Percentiles rank a stretch among this genome's conserved stretches.
phyloP scores from a whole-genome alignment of 257 asterid genomes.

The Eucommia ulmoides region DNA sequence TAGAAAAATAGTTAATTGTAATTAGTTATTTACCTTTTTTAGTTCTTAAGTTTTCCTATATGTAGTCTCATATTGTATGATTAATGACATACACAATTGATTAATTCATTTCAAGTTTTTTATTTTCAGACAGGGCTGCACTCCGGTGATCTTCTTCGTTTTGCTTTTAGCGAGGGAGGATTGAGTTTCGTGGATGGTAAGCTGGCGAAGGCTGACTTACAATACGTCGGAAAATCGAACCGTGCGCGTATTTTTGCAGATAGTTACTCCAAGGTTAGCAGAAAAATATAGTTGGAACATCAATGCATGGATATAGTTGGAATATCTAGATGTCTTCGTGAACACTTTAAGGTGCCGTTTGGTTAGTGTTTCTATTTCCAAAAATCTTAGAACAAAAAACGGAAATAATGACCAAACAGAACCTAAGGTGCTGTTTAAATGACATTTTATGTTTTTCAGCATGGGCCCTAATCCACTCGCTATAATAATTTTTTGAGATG shows the following conservation, averaged over 20 bases:
- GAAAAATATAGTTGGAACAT: not conserved
- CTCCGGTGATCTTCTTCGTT: constrained; percentile 57
- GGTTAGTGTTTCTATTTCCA: not conserved
- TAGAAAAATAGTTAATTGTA: too few species aligned
- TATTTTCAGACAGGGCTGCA: constrained; percentile 50
- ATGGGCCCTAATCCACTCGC: too few species aligned
- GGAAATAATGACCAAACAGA: not conserved
- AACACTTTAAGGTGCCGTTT: not conserved
- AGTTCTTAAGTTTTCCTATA: too few species aligned
- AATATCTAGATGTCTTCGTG: not conserved
- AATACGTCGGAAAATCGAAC: constrained; percentile 62
- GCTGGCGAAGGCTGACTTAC: constrained; percentile 74
- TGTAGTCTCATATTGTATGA: too few species aligned
- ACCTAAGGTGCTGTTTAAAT: not conserved
- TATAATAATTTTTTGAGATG: not conserved
- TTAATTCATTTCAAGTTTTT: too few species aligned
- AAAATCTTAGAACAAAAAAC: too few species aligned
- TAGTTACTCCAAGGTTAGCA: constrained; percentile 80
- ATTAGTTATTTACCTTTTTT: too few species aligned
- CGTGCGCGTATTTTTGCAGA: constrained; percentile 87
- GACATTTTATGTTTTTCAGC: not conserved
- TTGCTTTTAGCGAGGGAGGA: constrained; percentile 51
- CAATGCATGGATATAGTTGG: not conserved
- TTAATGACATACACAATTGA: too few species aligned
- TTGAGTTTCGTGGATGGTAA: constrained; percentile 53